Evolutionary conservation across 768 basidiomycete genomes (phyloP).

Genomic region (Kwoniella heveanensis): DNA sequence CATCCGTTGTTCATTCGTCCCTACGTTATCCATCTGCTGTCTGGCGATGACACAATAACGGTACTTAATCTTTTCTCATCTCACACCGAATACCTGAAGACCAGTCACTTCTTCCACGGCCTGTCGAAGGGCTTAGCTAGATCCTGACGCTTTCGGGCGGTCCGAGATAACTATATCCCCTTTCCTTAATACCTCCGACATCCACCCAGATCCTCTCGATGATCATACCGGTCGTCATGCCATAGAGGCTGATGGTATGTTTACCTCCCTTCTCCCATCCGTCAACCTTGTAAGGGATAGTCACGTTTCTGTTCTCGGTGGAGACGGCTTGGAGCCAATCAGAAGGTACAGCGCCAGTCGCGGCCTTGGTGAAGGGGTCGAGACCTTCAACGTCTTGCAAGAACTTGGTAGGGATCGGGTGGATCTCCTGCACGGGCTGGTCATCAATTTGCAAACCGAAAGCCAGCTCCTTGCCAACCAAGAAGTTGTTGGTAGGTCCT

Average conservation of each 20-base stretch:
- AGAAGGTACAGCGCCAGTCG: conserved; percentile 34
- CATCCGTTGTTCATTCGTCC: too few relatives aligned
- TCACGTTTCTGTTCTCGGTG: conserved; percentile 38
- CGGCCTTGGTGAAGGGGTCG: conserved; percentile 10
- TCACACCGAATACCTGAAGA: too few relatives aligned
- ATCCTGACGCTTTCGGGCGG: conserved; percentile 38
- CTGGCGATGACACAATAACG: too few relatives aligned
- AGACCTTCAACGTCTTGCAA: conserved; percentile 11
- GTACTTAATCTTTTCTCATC: too few relatives aligned
- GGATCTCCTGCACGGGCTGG: conserved; percentile 16
- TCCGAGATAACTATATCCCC: conserved; percentile 44
- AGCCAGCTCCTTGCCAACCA: conserved; percentile 29
- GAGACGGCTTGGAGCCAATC: conserved; percentile 48
- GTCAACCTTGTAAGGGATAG: conserved; percentile 11
- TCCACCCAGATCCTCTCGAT: conserved; percentile 46
- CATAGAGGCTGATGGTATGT: conserved; percentile 42
- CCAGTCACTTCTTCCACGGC: too few relatives aligned
- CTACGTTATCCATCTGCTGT: too few relatives aligned
- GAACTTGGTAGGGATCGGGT: conserved; percentile 34
- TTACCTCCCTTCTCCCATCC: conserved; percentile 11
- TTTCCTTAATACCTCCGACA: conserved; percentile 36
- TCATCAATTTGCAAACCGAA: conserved; percentile 46
- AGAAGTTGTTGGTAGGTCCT: conserved; percentile 43
- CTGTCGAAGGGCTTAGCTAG: too few relatives aligned
- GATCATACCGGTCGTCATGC: conserved; percentile 46